Conservation (phyloP, 306 rosid species). For the Quercus gilva region DNA sequence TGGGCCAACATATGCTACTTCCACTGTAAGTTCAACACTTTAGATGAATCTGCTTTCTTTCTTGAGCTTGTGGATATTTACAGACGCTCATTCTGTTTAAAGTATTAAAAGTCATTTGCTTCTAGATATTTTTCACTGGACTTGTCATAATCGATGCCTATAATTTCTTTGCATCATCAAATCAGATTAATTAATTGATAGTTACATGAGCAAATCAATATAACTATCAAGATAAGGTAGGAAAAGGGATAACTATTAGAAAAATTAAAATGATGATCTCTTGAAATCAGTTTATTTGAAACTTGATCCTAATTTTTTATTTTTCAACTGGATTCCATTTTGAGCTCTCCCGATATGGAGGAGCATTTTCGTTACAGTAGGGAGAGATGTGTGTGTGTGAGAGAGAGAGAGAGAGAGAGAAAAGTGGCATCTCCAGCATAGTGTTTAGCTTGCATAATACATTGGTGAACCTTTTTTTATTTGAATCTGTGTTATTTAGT, state of each 20-base stretch:
- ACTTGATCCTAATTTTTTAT: background rate
- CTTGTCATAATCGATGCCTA: slow-evolving; percentile 3
- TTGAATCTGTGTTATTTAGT: too few relatives aligned
- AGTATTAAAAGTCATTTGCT: background rate
- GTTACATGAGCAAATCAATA: background rate
- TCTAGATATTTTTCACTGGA: background rate
- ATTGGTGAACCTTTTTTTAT: too few relatives aligned
- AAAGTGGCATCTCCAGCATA: too few relatives aligned
- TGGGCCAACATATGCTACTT: slow-evolving; percentile 96
- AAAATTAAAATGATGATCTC: background rate
- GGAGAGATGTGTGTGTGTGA: background rate
- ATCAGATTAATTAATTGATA: background rate
- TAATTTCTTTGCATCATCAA: background rate
- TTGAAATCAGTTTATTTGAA: background rate
- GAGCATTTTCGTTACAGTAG: background rate
- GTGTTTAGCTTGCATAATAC: too few relatives aligned
- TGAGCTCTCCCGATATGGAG: background rate
- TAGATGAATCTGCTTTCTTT: slow-evolving; percentile 15
- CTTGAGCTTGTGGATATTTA: slow-evolving; percentile 9
- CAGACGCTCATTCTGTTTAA: slow-evolving; percentile 10
- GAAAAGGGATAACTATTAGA: background rate
- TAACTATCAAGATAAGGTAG: background rate
- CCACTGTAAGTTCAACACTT: slow-evolving; percentile 48
- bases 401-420: too few relatives aligned
- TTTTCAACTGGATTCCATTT: background rate